A percentile compares a stretch with the other conserved stretches of the same genome.
phyloP scores from a whole-genome alignment of 345 rosid species.

The Alliaria petiolata region DNA sequence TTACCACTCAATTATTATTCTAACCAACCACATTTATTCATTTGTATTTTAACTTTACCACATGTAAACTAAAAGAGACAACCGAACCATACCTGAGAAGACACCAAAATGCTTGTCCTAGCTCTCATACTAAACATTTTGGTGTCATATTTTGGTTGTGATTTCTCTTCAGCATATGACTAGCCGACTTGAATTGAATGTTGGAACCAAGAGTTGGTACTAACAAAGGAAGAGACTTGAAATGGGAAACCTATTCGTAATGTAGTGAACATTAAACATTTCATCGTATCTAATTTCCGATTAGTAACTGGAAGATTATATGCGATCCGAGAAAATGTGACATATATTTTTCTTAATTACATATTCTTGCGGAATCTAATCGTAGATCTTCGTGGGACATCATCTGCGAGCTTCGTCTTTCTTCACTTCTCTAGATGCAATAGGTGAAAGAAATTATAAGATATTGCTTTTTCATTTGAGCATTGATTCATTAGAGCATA shows the following conservation, averaged over 20 bases:
- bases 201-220: background rate
- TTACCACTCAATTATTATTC: background rate
- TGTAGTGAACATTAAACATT: background rate
- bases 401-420: too few relatives aligned
- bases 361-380: too few relatives aligned
- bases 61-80: background rate
- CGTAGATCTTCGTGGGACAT: too few relatives aligned
- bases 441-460: too few relatives aligned
- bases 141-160: background rate
- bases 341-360: too few relatives aligned
- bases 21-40: background rate
- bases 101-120: background rate
- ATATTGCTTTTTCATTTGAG: too few relatives aligned
- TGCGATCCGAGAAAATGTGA: too few relatives aligned
- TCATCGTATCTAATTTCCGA: too few relatives aligned
- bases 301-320: too few relatives aligned
- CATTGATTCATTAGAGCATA: too few relatives aligned
- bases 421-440: too few relatives aligned
- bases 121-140: background rate
- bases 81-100: background rate
- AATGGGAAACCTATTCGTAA: too few relatives aligned
- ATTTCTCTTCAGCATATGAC: background rate
- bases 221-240: background rate
- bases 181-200: background rate
- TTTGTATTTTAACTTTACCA: background rate